Evolutionary conservation across 495 filamentous ascomycete species (phyloP).

Genomic region (Cenococcum geophilum): DNA sequence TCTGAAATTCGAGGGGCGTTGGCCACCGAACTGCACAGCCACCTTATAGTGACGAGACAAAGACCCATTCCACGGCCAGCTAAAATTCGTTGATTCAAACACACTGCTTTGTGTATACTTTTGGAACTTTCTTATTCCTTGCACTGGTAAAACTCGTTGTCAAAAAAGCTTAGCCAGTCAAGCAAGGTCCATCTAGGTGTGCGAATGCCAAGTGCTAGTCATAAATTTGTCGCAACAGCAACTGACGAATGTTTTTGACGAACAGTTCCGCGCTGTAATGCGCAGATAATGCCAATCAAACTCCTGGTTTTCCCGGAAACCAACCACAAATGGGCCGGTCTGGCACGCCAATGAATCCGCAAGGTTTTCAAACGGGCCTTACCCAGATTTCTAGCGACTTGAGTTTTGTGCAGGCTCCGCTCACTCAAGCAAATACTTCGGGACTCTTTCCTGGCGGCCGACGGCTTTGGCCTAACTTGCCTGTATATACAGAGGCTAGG

Average conservation of each 20-base stretch:
- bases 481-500: conserved; percentile 13
- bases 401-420: not conserved
- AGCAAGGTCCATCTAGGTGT: no score
- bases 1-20: no score
- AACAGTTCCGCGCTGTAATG: conserved; percentile 18
- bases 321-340: conserved; percentile 11
- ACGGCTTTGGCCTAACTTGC: not conserved
- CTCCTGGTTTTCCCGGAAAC: conserved; percentile 5
- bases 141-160: no score
- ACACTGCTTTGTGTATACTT: no score
- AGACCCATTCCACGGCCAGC: no score
- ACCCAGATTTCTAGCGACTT: not conserved
- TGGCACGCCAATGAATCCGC: conserved; percentile 19
- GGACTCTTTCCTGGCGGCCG: not conserved
- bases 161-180: no score
- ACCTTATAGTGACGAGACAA: no score
- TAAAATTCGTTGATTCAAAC: no score
- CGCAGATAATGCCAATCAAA: conserved; percentile 6
- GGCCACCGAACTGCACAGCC: no score
- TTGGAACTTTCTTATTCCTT: no score
- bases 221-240: conserved; percentile 16
- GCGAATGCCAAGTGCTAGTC: no score
- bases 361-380: conserved; percentile 15
- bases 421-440: not conserved
- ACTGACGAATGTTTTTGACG: conserved; percentile 18